Base-by-base conservation (phyloP, 2,329 filamentous ascomycete genomes). In the Bertia moriformis region DNA sequence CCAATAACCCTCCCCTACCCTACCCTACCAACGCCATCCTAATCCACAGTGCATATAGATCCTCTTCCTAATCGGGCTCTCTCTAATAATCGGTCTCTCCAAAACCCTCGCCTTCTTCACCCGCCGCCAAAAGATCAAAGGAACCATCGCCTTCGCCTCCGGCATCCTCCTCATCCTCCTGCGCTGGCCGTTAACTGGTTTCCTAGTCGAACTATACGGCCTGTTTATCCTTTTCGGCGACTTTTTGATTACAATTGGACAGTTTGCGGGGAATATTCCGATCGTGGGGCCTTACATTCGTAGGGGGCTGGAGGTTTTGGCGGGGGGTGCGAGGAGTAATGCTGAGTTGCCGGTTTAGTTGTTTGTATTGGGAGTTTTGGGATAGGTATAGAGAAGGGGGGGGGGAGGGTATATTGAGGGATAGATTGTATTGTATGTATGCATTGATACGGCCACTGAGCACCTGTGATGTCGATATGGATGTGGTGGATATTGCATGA, bases 81-180 rank as follows among this genome's bases (percentile, higher is more conserved):
- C 88, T 19, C 82, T 96, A 43, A 93, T 96, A 51, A 94, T 98
- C 62, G 91, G 91, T 33, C 73, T 85, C 18, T 73, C 83, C 58
- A 95, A 95, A 58, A 96, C 91, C 0, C 67, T 89, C 46, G 68
- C 83, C 56, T 98, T 98, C 76, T 98, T 98, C 67, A 84, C 87
- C 39, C 82, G 91, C 44, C 80, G 78, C 50, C 86, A 95, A 56
- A 98, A 98, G 61, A 74, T 85, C 51, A 87, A 87, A 55, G 91
- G 91, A 46, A 95, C 86, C 1, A 79, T 78, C 3, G 88, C 88
- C 14, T 98, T 98, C 63, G 79, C 83, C 50, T 65, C 67, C 3
- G 91, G 91, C 13, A 81, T 98, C 29, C 52, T 78, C 7, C 71
- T 98, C 14, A 98, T 98, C 49, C 66, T 98, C 29, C 58, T 94